Evolutionary conservation across 139 green algal species (phyloP).

Genomic region (Chlamydomonas eustigma): DNA sequence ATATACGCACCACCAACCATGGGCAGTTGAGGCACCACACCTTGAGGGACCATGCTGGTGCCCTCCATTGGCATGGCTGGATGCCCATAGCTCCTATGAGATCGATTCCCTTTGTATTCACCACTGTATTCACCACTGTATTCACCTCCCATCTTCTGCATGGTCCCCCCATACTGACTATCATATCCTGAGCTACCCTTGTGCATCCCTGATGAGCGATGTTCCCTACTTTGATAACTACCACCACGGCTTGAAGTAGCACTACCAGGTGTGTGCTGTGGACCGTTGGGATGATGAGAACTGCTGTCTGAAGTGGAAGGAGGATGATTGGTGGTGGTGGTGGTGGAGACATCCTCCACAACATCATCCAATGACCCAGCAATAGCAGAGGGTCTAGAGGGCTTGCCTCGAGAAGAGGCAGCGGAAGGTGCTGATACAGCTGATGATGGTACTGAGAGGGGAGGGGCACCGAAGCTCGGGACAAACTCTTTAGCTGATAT

Average conservation of each 20-base stretch:
- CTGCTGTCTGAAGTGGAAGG: neutral
- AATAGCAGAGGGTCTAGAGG: too few relatives aligned
- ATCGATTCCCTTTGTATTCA: neutral
- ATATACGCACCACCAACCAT: neutral
- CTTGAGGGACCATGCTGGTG: neutral
- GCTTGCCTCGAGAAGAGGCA: neutral
- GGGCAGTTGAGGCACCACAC: neutral
- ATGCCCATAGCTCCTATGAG: neutral
- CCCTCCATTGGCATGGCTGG: neutral
- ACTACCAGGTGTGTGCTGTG: neutral
- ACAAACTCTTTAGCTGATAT: constrained; percentile 57
- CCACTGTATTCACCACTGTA: too few relatives aligned
- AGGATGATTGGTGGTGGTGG: neutral
- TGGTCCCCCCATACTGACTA: too few relatives aligned
- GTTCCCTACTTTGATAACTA: neutral
- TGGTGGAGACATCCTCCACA: too few relatives aligned
- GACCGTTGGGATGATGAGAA: too few relatives aligned
- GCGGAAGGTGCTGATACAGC: neutral
- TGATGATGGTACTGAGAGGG: too few relatives aligned
- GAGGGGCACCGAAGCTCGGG: constrained; percentile 18
- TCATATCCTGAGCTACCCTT: neutral
- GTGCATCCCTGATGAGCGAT: neutral
- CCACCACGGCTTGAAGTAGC: neutral
- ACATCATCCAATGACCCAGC: too few relatives aligned
- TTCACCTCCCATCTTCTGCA: neutral